phyloP scores from a whole-genome alignment of 257 asterid genomes.

The Nicotiana attenuata region DNA sequence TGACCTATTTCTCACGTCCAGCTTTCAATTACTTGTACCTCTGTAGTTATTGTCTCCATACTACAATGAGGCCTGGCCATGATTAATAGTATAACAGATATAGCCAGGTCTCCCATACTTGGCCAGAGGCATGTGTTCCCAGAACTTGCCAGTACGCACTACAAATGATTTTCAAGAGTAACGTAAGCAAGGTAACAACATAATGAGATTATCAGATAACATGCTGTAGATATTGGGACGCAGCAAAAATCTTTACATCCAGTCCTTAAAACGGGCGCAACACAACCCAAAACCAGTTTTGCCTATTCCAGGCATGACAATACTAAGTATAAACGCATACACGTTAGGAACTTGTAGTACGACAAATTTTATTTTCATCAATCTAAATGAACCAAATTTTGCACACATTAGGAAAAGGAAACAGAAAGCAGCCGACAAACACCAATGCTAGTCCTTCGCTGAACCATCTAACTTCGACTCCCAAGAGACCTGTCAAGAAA shows the following conservation, averaged over 20 bases:
- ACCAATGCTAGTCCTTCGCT: not conserved
- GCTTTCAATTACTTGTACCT: not conserved
- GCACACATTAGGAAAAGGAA: not conserved
- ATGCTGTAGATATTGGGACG: not conserved
- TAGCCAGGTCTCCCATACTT: not conserved
- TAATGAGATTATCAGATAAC: not conserved
- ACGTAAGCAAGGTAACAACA: not conserved
- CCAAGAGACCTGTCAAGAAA: not conserved
- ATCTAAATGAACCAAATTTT: not conserved
- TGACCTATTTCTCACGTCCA: not conserved
- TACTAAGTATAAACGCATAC: not conserved
- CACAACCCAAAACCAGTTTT: not conserved
- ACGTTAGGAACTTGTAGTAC: not conserved
- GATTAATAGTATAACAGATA: not conserved
- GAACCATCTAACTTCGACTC: not conserved
- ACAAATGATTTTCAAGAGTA: not conserved
- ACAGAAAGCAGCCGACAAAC: not conserved
- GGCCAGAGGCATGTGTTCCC: not conserved
- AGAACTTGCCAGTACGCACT: not conserved
- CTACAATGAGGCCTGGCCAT: not conserved
- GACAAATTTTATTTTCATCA: not conserved
- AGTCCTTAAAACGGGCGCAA: not conserved
- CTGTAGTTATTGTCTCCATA: not conserved
- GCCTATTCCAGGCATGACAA: not conserved
- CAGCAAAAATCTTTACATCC: not conserved